phyloP scores from a whole-genome alignment of 2,329 filamentous ascomycete species.

The Pseudocercospora musae region DNA sequence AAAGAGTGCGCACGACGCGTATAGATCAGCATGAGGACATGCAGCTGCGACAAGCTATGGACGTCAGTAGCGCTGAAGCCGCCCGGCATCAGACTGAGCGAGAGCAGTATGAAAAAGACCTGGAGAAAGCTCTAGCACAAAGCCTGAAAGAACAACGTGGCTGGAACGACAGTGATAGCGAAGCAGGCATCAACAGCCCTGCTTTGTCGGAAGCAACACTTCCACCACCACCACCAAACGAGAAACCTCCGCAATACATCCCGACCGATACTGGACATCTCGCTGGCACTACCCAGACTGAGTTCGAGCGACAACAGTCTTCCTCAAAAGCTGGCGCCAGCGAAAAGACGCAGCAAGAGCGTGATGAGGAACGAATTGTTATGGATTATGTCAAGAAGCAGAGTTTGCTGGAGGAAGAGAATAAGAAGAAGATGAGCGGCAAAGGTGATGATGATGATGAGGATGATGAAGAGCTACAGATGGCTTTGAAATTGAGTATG shows the following conservation, averaged over 20 bases:
- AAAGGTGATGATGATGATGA: slow-evolving; percentile 19
- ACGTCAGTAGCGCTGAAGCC: slow-evolving; percentile 46
- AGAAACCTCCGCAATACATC: slow-evolving; percentile 21
- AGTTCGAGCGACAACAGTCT: slow-evolving; percentile 19
- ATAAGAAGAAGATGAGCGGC: slow-evolving; percentile 37
- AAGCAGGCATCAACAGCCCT: slow-evolving; percentile 23
- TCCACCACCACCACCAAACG: slow-evolving; percentile 8
- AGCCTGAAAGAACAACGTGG: slow-evolving; percentile 44
- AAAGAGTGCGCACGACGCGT: slow-evolving; percentile 35
- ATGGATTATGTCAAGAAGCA: slow-evolving; percentile 76
- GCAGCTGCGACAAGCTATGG: slow-evolving; percentile 48
- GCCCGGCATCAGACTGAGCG: slow-evolving; percentile 25
- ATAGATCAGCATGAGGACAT: slow-evolving; percentile 42
- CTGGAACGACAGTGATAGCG: slow-evolving; percentile 22
- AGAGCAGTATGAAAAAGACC: slow-evolving; percentile 41
- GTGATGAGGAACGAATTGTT: slow-evolving; percentile 68
- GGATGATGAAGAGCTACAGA: slow-evolving; percentile 51
- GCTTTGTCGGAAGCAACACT: slow-evolving; percentile 16
- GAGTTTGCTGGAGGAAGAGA: slow-evolving; percentile 66
- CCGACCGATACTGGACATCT: slow-evolving; percentile 27
- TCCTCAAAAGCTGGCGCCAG: not conserved
- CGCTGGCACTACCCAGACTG: slow-evolving; percentile 27
- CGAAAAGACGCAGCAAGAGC: slow-evolving; percentile 35
- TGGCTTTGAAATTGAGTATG: slow-evolving; percentile 57
- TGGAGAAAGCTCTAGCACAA: slow-evolving; percentile 46